phyloP scores from a whole-genome alignment of 2,329 filamentous ascomycete genomes.

The Epicoccum sorghinum region DNA sequence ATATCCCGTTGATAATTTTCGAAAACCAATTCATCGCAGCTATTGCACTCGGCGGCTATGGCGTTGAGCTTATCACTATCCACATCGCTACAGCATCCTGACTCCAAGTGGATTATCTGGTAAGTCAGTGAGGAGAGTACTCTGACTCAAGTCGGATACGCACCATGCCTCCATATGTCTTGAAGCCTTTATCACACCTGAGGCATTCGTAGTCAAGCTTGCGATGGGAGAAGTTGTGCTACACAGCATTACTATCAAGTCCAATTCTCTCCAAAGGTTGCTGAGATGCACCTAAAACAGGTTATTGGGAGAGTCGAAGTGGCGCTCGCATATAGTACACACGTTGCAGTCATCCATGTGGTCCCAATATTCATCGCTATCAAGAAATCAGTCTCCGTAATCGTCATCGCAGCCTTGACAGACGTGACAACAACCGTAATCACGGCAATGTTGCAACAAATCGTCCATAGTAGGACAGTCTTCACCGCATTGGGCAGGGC shows the following conservation, averaged over 20 bases:
- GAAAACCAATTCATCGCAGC: background rate
- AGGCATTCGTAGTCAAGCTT: constrained; percentile 16
- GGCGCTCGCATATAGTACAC: background rate
- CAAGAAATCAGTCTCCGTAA: background rate
- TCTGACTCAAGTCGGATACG: background rate
- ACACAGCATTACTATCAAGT: background rate
- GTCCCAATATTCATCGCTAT: background rate
- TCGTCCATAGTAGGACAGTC: background rate
- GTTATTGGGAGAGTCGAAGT: too few species aligned
- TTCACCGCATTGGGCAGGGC: background rate
- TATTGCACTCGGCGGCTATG: background rate
- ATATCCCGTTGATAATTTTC: background rate
- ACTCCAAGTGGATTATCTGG: constrained; percentile 22
- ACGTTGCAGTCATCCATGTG: background rate
- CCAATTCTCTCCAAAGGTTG: too few species aligned
- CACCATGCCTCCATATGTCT: constrained; percentile 24
- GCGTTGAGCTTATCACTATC: constrained; percentile 6
- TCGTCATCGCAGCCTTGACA: background rate
- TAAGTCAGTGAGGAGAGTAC: background rate
- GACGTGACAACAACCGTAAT: background rate
- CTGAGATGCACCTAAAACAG: too few species aligned
- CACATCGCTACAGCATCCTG: constrained; percentile 6
- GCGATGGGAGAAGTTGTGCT: background rate
- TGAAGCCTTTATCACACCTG: constrained; percentile 17
- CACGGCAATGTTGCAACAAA: background rate